Evolutionary conservation across 305 asterid genomes (phyloP).

Genomic region (Fraxinus sp.): DNA sequence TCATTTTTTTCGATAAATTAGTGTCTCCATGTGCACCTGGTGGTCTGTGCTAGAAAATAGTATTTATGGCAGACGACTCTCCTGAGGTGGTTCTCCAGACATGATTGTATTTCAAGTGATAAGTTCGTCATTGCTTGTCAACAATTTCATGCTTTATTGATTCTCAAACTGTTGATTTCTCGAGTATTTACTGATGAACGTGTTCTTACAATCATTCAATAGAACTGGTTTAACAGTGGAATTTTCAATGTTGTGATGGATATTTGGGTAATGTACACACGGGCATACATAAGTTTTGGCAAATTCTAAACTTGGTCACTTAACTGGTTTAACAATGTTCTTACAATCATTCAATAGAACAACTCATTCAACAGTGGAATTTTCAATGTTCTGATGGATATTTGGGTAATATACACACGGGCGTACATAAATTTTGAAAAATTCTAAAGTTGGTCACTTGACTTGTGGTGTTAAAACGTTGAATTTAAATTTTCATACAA

Average conservation of each 20-base stretch:
- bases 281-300: not conserved
- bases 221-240: not conserved
- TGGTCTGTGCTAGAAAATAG: conserved; percentile 41
- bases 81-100: conserved; percentile 65
- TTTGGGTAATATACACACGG: not conserved
- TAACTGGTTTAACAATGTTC: not conserved
- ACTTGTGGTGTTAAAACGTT: not conserved
- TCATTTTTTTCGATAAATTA: conserved; percentile 24
- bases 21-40: conserved; percentile 48
- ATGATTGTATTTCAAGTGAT: conserved; percentile 28
- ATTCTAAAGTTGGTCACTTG: not conserved
- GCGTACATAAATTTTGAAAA: not conserved
- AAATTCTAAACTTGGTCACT: not conserved
- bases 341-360: not conserved
- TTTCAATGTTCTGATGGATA: not conserved
- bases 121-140: conserved; percentile 14
- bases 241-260: not conserved
- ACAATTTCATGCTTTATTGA: not conserved
- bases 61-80: conserved; percentile 39
- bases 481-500: not conserved
- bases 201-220: not conserved
- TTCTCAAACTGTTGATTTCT: not conserved
- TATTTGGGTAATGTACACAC: not conserved
- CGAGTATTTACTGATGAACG: conserved; percentile 1
- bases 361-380: not conserved